A percentile compares a stretch with the other conserved stretches of the same genome.
These are phyloP conservation scores for Penicillium sp. DNA, from an alignment of 2,329 filamentous ascomycete species.

Conservation along the genomic window DNA sequence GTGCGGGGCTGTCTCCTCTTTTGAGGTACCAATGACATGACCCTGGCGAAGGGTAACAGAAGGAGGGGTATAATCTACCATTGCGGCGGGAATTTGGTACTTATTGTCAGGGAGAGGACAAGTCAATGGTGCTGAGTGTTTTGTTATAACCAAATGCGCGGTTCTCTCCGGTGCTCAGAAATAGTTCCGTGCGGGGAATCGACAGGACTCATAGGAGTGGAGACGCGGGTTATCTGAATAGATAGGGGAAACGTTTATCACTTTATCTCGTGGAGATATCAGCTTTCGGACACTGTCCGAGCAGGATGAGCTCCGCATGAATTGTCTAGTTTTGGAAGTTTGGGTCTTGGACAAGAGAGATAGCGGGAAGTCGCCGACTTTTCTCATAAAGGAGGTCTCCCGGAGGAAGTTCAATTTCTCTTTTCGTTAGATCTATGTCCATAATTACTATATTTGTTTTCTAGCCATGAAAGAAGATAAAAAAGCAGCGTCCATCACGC, in stretches of 20 bases:
- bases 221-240: constrained; percentile 7
- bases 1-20: constrained; percentile 24
- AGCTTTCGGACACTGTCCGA: constrained; percentile 13
- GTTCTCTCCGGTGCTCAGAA: constrained; percentile 17
- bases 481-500: constrained; percentile 4
- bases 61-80: constrained; percentile 3
- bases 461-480: constrained; percentile 3
- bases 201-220: constrained; percentile 11
- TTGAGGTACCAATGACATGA: constrained; percentile 28
- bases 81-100: neutral
- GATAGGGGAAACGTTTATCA: neutral
- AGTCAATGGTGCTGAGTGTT: neutral
- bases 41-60: constrained; percentile 28
- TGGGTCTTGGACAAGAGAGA: neutral
- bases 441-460: neutral
- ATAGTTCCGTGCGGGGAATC: constrained; percentile 18
- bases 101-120: neutral
- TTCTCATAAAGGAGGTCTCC: neutral
- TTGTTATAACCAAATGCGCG: constrained; percentile 4
- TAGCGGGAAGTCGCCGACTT: neutral
- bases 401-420: neutral
- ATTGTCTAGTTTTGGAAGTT: neutral
- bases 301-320: constrained; percentile 4
- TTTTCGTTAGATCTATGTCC: neutral
- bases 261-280: constrained; percentile 1